Evolutionary conservation across 78 protist species (phyloP), one percentile per base, ranked within the genome.

Genomic region (Trichosphaerium sp.): DNA sequence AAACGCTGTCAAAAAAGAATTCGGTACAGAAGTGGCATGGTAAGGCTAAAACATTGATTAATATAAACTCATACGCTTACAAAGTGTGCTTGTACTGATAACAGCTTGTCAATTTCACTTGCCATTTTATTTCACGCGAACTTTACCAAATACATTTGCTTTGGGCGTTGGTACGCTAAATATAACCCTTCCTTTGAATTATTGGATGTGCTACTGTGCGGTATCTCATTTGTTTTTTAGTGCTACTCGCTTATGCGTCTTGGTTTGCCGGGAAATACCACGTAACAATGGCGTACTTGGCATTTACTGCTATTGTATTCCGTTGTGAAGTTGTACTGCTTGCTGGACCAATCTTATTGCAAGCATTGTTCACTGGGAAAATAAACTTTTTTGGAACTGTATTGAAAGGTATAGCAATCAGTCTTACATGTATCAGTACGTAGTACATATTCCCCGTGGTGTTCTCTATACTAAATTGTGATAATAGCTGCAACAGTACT

Each of bases 121-220:
- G 8, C 25, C 66, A 23, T 93, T 85, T 75, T 93, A 93, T 73
- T 41, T 66, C 5, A n/a, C 75, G 11, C 72, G 97, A 28, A 54
- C 93, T 28, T 82, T 93, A 37, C 93, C 95, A 21, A 93, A 93
- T 57, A 73, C 86, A 15, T 90, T 87, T 29, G 97, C 94, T 3
- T n/a, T 81, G 34, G 11, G n/a, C n/a, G n/a, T n/a, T n/a, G n/a
- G n/a, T n/a, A n/a, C n/a, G n/a, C n/a, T n/a, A n/a, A n/a, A n/a
- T n/a, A n/a, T n/a, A n/a, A n/a, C n/a, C n/a, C n/a, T n/a, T n/a
- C n/a, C n/a, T n/a, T n/a, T n/a, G n/a, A n/a, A n/a, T n/a, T n/a
- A n/a, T n/a, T n/a, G n/a, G n/a, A n/a, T n/a, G n/a, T n/a, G n/a
- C n/a, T n/a, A n/a, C n/a, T n/a, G n/a, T n/a, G n/a, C n/a, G n/a